Conservation (phyloP, 306 rosid genomes). For the Gleditsia sinensis region DNA sequence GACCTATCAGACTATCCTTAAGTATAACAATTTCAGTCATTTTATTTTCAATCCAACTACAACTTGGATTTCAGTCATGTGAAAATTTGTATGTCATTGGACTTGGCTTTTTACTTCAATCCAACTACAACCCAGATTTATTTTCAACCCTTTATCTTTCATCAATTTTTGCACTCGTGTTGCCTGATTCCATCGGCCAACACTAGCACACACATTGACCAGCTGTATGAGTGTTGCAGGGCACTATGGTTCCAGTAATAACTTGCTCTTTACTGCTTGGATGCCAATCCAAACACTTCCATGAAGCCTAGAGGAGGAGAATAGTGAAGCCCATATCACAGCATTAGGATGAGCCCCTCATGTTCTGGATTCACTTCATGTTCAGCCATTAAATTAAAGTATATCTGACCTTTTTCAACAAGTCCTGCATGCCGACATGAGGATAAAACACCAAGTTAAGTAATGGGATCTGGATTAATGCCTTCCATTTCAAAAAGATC, state of each 20-base stretch:
- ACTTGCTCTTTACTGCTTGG: slow-evolving; percentile 71
- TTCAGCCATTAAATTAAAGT: slow-evolving; percentile 69
- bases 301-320: slow-evolving; percentile 75
- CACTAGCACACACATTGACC: slow-evolving; percentile 73
- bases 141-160: slow-evolving; percentile 73
- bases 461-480: slow-evolving; percentile 65
- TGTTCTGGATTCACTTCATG: slow-evolving; percentile 70
- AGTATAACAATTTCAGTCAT: slow-evolving; percentile 47
- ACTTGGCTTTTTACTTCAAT: slow-evolving; percentile 62
- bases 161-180: slow-evolving; percentile 61
- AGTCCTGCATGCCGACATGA: slow-evolving; percentile 81
- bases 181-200: slow-evolving; percentile 62
- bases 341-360: slow-evolving; percentile 70
- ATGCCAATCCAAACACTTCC: slow-evolving; percentile 73
- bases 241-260: slow-evolving; percentile 64
- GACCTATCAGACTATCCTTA: slow-evolving; percentile 58
- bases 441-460: slow-evolving; percentile 71
- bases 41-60: slow-evolving; percentile 66
- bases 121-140: slow-evolving; percentile 81
- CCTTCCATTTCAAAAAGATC: slow-evolving; percentile 52
- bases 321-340: slow-evolving; percentile 83
- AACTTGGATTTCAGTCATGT: too few species aligned
- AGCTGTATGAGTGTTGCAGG: slow-evolving; percentile 69
- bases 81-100: too few species aligned
- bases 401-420: slow-evolving; percentile 61